Evolutionary conservation across 2,329 filamentous ascomycete genomes (phyloP).

Genomic region (Clarireedia homoeocarpa): DNA sequence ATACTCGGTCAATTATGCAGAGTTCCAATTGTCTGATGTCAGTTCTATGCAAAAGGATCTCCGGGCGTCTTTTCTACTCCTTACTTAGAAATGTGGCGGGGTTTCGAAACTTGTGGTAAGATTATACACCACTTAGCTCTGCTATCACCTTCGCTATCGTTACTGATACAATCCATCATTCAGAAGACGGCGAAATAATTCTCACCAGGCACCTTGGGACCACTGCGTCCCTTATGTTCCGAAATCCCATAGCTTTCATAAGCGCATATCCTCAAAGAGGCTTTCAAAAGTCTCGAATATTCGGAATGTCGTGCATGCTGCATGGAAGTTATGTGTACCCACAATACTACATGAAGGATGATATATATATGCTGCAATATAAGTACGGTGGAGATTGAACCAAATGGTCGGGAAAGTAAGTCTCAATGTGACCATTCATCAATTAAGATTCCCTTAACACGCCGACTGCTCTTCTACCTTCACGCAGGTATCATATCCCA

Average conservation of each 20-base stretch:
- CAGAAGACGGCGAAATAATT: background rate
- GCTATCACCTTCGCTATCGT: background rate
- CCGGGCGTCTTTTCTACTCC: background rate
- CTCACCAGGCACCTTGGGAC: background rate
- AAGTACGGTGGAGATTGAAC: background rate
- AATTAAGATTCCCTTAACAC: too few species aligned
- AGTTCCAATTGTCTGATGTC: slow-evolving; percentile 5
- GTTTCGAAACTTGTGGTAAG: background rate
- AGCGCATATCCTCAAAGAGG: background rate
- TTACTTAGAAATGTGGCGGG: slow-evolving; percentile 1
- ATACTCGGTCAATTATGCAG: slow-evolving; percentile 6
- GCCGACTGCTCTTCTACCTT: too few species aligned
- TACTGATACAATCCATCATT: background rate
- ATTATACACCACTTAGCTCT: background rate
- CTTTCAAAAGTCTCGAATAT: background rate
- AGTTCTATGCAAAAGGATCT: slow-evolving; percentile 3
- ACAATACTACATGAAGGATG: background rate
- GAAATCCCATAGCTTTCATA: background rate
- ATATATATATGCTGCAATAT: background rate
- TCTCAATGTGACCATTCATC: too few species aligned
- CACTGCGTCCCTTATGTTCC: too few species aligned
- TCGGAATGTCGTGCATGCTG: background rate
- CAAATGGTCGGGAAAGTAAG: background rate
- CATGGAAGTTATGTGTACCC: background rate
- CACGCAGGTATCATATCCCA: too few species aligned